Base-by-base conservation (phyloP, 768 basidiomycete species). In the Amanita pseudoporphyria region DNA sequence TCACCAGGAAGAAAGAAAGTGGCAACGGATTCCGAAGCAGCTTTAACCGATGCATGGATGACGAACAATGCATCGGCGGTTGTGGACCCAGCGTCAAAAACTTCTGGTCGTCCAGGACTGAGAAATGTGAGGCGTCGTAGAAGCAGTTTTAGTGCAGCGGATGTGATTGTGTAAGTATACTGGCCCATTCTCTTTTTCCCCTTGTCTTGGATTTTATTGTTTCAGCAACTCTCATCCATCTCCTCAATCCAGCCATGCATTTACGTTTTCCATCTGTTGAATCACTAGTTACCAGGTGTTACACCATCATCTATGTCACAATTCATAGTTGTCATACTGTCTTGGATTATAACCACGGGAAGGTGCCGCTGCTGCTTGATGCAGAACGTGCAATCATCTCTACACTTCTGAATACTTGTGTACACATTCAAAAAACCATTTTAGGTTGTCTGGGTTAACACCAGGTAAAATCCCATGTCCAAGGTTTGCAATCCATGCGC, bases 381-480 rank as follows among this genome's bases (percentile, higher is more conserved):
- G 48, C 43, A 45, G 14, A 44, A 13, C 45, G 45, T 45, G 30
- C 19, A 16, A 38, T 3, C 16, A 45, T n/a, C 28, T 24, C 22
- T 52, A 52, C 37, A 45, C 16, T 18, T 21, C 45, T 32, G 89
- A 91, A 60, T 90, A 87, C 60, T 82, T 89, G 59, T 85, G 87
- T 42, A 92, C 76, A 60, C 91, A 94, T 64, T 95, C 78, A 54
- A 95, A 79, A 72, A 95, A 96, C 80, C 82, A 95, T 49, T 74
- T 72, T 64, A 96, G 71, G 64, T 96, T 90, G 49, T 97, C 93
- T 18, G 95, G 92, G 63, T 96, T 82, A 12, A 98, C 94, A 22
- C 82, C 87, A 9, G 96, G 96, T 3, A 93, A 96, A 57, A 99
- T 94, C 5, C 96, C 96, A 62, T 98, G 96, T 0, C 96, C 96